Evolutionary conservation across 2,329 filamentous ascomycete species (phyloP).

Genomic region (Phaeosphaeriaceae sp.): DNA sequence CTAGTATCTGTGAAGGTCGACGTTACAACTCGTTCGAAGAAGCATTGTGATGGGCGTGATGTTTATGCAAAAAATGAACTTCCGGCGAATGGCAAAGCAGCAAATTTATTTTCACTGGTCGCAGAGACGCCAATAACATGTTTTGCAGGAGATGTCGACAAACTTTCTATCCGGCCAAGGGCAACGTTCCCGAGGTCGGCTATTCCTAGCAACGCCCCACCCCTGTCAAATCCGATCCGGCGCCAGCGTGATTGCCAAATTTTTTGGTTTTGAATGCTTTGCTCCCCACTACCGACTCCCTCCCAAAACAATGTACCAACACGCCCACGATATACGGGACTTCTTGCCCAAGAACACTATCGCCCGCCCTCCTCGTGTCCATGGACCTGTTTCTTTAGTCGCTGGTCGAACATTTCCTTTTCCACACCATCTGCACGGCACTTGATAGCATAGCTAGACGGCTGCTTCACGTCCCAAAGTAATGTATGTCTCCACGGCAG

Average conservation of each 20-base stretch:
- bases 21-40: not conserved
- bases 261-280: constrained; percentile 27
- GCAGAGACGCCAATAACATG: too few species aligned
- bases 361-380: constrained; percentile 1
- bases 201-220: not conserved
- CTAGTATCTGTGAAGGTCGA: not conserved
- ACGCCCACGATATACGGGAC: constrained; percentile 25
- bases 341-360: constrained; percentile 16
- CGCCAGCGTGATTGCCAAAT: constrained; percentile 21
- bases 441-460: constrained; percentile 6
- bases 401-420: constrained; percentile 18
- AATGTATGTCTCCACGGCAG: constrained; percentile 22
- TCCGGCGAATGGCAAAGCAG: not conserved
- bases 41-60: not conserved
- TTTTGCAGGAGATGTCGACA: not conserved
- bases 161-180: not conserved
- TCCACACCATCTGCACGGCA: constrained; percentile 12
- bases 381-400: constrained; percentile 17
- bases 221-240: not conserved
- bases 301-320: constrained; percentile 38
- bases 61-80: not conserved
- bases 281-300: constrained; percentile 29
- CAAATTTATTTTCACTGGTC: too few species aligned
- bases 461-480: not conserved
- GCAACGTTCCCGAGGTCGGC: not conserved